Evolutionary conservation across 2,329 filamentous ascomycete species (phyloP), one percentile per base, ranked within the genome.

Genomic region (Colletotrichum sp.): DNA sequence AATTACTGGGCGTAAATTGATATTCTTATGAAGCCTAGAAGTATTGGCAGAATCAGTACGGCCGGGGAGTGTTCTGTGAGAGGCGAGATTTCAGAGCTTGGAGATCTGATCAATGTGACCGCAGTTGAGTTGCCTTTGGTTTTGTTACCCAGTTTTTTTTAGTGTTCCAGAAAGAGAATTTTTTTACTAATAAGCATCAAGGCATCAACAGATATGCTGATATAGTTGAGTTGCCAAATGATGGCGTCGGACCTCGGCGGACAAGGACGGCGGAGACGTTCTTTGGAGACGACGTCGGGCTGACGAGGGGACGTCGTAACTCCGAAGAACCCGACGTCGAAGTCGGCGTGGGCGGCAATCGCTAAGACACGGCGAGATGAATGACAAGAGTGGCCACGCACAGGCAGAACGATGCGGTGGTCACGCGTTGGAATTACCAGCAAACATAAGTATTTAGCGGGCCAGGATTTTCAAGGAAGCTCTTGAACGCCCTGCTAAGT

Each of bases 221-320:
- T 32, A 10, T 32, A 32, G 30, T 32, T 32, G 13, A 16, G 24
- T 32, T 48, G 57, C 28, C 15, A 52, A 22, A 52, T 12, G 44
- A 52, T 5, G n/a, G 44, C n/a, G 44, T 22, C 44, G 12, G 44
- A 12, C 22, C 44, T 52, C 44, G 44, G 44, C 44, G 44, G 44
- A 52, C 44, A 52, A 52, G 44, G 44, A 48, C 44, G 44, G 44
- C 44, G n/a, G 44, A 48, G 44, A 22, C n/a, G n/a, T 48, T 48
- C 18, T 52, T n/a, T 52, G 44, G 44, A 15, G 28, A 52, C 44
- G 44, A 22, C 44, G n/a, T 52, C 39, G 60, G 62, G 55, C 36
- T 36, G 57, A 48, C 57, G 32, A 65, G 24, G 24, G 18, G 13
- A 67, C 30, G 24, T 76, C 75, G 75, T 77, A 77, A 76, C 73